Percentiles rank a stretch among this genome's conserved stretches.
Conservation (phyloP, 2,329 filamentous ascomycete genomes). For the Pseudopyrenochaeta lycopersici region DNA sequence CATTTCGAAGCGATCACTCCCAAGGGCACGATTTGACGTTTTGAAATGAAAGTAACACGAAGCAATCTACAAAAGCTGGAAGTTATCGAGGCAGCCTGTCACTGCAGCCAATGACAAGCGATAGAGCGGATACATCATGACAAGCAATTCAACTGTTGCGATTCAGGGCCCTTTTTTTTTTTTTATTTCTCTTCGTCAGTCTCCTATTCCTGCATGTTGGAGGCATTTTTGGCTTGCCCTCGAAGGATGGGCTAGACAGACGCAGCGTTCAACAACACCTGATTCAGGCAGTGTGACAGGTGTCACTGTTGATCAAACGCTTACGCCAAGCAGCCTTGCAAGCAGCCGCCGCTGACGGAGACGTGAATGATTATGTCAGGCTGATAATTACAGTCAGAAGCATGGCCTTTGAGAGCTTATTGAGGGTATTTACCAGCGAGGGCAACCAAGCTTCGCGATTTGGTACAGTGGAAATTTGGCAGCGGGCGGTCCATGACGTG, state of each 20-base stretch:
- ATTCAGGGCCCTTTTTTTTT: too few species aligned
- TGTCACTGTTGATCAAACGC: background rate
- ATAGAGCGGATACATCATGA: background rate
- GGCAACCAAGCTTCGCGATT: too few species aligned
- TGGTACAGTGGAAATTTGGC: background rate
- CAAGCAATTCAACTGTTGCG: background rate
- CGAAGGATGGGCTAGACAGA: too few species aligned
- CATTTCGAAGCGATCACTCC: background rate
- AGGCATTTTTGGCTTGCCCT: too few species aligned
- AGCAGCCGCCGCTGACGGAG: too few species aligned
- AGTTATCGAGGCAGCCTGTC: background rate
- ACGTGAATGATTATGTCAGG: constrained; percentile 4
- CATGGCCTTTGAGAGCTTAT: too few species aligned
- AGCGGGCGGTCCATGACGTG: background rate
- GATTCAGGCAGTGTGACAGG: background rate
- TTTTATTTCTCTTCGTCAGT: too few species aligned
- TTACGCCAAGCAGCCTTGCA: background rate
- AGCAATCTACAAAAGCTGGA: background rate
- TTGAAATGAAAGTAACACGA: background rate
- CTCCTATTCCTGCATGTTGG: too few species aligned
- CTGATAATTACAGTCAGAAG: too few species aligned
- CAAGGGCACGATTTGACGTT: background rate
- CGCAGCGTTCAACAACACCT: too few species aligned
- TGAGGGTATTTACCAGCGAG: too few species aligned
- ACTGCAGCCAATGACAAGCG: background rate